Evolutionary conservation across 176 grass and related monocot genomes (phyloP).

Genomic region (bread wheat (Triticum aestivum)): IWGSC_CS_RefSeq_v2.1 NC_057812.1:23802122-23802621

Average conservation of each 20-base stretch:
- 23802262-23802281: too few relatives aligned
- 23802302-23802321: too few relatives aligned
- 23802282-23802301: too few relatives aligned
- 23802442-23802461: background rate
- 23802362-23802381: background rate
- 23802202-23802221: too few relatives aligned
- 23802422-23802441: background rate
- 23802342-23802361: background rate
- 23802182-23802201: too few relatives aligned
- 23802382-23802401: background rate
- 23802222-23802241: too few relatives aligned
- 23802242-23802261: too few relatives aligned
- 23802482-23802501: background rate
- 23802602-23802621: background rate
- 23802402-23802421: background rate
- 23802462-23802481: background rate
- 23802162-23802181: too few relatives aligned
- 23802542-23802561: background rate
- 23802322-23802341: background rate
- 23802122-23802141: too few relatives aligned
- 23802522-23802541: constrained; percentile 5
- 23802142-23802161: too few relatives aligned
- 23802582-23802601: background rate
- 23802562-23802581: background rate
- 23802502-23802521: background rate